Conservation (phyloP, 2,329 filamentous ascomycete species). For the Aschersonia sp. region DNA sequence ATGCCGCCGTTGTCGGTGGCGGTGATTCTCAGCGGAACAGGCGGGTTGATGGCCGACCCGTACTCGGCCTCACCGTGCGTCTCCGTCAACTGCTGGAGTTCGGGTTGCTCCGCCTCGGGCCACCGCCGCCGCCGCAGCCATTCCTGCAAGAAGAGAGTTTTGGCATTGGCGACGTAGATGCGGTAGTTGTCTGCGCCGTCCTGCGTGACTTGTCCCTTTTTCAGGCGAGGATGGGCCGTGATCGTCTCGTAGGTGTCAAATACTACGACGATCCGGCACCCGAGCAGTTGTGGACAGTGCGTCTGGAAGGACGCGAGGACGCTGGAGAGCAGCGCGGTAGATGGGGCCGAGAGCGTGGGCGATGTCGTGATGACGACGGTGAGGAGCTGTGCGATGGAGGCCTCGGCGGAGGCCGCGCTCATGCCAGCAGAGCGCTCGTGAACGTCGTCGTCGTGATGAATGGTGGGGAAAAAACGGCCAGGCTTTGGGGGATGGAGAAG, state of each 20-base stretch:
- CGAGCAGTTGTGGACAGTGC: slow-evolving; percentile 24
- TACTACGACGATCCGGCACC: slow-evolving; percentile 32
- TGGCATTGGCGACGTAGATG: slow-evolving; percentile 32
- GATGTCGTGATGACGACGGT: slow-evolving; percentile 37
- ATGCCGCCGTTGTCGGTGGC: slow-evolving; percentile 20
- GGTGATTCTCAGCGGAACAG: slow-evolving; percentile 2
- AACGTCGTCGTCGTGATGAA: too few species aligned
- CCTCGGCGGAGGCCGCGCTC: neutral
- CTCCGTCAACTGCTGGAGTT: slow-evolving; percentile 1
- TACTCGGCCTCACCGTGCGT: slow-evolving; percentile 28
- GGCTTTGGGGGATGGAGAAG: too few species aligned
- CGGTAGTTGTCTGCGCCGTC: slow-evolving; percentile 25
- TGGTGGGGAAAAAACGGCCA: too few species aligned
- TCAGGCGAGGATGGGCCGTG: slow-evolving; percentile 26
- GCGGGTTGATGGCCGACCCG: slow-evolving; percentile 22
- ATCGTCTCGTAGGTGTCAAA: slow-evolving; percentile 37
- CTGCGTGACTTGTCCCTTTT: slow-evolving; percentile 36
- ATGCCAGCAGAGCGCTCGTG: neutral
- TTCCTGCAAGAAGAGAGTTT: slow-evolving; percentile 17
- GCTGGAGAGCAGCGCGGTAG: slow-evolving; percentile 32
- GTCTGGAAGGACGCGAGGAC: slow-evolving; percentile 29
- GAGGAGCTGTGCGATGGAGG: neutral
- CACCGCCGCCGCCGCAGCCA: slow-evolving; percentile 2
- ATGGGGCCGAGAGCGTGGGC: slow-evolving; percentile 37
- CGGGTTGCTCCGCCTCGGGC: neutral